phyloP scores from a whole-genome alignment of 441 rosid genomes.

The Monsonia emarginata region DNA sequence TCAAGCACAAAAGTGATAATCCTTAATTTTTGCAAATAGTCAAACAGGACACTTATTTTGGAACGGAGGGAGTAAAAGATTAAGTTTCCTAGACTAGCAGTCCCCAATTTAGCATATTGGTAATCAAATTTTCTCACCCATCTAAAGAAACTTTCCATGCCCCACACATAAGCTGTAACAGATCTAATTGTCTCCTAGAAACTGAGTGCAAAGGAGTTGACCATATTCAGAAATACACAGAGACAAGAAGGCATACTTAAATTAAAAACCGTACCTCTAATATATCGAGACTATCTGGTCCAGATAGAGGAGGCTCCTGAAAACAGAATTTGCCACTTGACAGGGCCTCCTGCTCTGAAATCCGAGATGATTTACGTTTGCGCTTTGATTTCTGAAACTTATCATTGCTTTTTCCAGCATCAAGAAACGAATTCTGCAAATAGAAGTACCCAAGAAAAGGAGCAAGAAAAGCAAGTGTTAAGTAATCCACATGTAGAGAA shows the following conservation, averaged over 20 bases:
- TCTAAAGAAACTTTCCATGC: neutral
- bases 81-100: neutral
- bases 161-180: neutral
- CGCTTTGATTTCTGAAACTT: slow-evolving; percentile 20
- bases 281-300: slow-evolving; percentile 12
- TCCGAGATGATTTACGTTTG: slow-evolving; percentile 14
- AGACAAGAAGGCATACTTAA: neutral
- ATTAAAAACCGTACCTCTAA: slow-evolving; percentile 21
- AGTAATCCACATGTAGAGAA: neutral
- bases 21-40: too few relatives aligned
- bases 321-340: slow-evolving; percentile 20
- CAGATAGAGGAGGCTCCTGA: slow-evolving; percentile 27
- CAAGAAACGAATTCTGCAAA: slow-evolving; percentile 28
- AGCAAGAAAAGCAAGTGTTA: neutral
- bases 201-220: neutral
- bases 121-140: neutral
- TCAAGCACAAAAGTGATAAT: too few relatives aligned
- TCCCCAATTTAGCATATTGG: neutral
- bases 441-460: neutral
- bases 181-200: neutral
- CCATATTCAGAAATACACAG: neutral
- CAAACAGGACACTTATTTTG: too few relatives aligned
- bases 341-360: slow-evolving; percentile 15
- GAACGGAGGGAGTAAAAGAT: too few relatives aligned
- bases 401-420: slow-evolving; percentile 11